Evolutionary conservation across 2,329 filamentous ascomycete species (phyloP).

Genomic region (Fusarium sp.): DNA sequence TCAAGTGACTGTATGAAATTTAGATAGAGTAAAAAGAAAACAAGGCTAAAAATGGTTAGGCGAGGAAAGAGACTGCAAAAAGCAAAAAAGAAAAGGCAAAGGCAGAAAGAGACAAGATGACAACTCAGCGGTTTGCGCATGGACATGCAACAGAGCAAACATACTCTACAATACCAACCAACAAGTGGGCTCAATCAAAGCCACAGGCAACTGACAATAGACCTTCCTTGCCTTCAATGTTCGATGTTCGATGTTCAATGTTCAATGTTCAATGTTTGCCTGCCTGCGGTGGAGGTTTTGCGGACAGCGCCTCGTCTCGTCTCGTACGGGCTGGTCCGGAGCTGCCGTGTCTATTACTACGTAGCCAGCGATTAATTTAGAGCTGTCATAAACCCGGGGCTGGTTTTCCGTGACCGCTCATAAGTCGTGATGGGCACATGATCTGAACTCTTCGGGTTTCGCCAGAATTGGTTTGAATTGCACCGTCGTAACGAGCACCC

Average conservation of each 20-base stretch:
- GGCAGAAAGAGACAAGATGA: conserved; percentile 11
- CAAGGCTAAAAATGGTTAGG: conserved; percentile 12
- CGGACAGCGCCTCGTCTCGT: conserved; percentile 34
- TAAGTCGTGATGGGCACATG: conserved; percentile 18
- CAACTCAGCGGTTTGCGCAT: background rate
- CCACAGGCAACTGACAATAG: conserved; percentile 22
- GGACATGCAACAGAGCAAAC: conserved; percentile 19
- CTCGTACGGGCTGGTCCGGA: conserved; percentile 34
- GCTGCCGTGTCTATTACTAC: conserved; percentile 28
- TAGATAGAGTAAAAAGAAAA: conserved; percentile 16
- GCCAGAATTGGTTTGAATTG: conserved; percentile 33
- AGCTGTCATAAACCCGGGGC: conserved; percentile 2
- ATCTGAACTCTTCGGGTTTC: conserved; percentile 36
- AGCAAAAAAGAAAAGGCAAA: conserved; percentile 12
- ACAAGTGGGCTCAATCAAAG: conserved; percentile 26
- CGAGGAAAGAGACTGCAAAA: conserved; percentile 34
- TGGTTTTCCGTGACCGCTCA: conserved; percentile 17
- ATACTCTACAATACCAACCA: conserved; percentile 13
- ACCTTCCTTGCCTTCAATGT: background rate
- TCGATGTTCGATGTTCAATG: conserved; percentile 10
- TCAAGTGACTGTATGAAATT: conserved; percentile 12
- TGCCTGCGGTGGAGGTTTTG: conserved; percentile 20
- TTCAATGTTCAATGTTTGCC: conserved; percentile 22
- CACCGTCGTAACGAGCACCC: conserved; percentile 36
- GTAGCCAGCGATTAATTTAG: conserved; percentile 7